Percentiles rank a stretch among this genome's conserved stretches.
phyloP scores from a whole-genome alignment of 495 filamentous ascomycete species.

The Parachaetomium inaequale region DNA sequence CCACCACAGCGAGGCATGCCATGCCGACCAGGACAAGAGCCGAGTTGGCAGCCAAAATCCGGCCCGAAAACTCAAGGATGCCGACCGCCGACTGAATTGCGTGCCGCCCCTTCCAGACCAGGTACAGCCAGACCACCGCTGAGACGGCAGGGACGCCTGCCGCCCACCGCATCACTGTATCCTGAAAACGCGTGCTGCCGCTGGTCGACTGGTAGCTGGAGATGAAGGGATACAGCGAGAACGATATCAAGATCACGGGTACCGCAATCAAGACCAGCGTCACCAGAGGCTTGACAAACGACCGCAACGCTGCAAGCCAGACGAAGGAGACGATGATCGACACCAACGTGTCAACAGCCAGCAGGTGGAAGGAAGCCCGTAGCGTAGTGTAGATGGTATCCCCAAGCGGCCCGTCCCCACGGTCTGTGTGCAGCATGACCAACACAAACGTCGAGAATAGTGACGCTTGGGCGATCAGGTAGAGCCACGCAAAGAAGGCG shows the following conservation, averaged over 20 bases:
- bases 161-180: slow-evolving; percentile 84
- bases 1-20: slow-evolving; percentile 66
- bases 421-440: slow-evolving; percentile 77
- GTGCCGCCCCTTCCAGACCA: slow-evolving; percentile 72
- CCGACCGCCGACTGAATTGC: slow-evolving; percentile 74
- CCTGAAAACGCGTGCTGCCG: slow-evolving; percentile 71
- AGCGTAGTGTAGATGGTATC: slow-evolving; percentile 94
- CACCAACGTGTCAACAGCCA: slow-evolving; percentile 88
- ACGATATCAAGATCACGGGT: slow-evolving; percentile 77
- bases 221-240: slow-evolving; percentile 86
- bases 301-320: slow-evolving; percentile 84
- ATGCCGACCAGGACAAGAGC: slow-evolving; percentile 80
- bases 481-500: slow-evolving; percentile 86
- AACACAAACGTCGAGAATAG: slow-evolving; percentile 84
- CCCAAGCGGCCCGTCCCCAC: slow-evolving; percentile 53
- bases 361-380: slow-evolving; percentile 78
- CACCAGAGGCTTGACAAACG: slow-evolving; percentile 77
- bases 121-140: slow-evolving; percentile 74
- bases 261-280: slow-evolving; percentile 76
- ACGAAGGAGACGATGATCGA: slow-evolving; percentile 79
- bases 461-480: slow-evolving; percentile 75
- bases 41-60: slow-evolving; percentile 80
- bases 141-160: slow-evolving; percentile 71
- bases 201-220: slow-evolving; percentile 76
- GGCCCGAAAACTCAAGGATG: slow-evolving; percentile 86